Evolutionary conservation across 139 green algal species (phyloP).

Genomic region (Eudorina sp.): DNA sequence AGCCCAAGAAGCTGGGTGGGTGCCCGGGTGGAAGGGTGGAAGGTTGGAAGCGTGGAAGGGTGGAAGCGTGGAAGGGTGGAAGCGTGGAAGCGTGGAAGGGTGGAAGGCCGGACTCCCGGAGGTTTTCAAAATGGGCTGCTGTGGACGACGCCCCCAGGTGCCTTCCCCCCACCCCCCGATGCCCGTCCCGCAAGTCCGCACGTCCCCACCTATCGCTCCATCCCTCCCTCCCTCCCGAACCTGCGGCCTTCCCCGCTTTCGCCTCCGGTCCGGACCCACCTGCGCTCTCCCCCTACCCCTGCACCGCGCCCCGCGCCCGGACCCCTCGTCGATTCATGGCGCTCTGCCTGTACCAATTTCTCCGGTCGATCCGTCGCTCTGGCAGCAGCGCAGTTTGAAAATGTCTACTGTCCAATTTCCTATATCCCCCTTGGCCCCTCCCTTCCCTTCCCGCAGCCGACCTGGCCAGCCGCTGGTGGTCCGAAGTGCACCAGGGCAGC

Average conservation of each 20-base stretch:
- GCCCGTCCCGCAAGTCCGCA: not conserved
- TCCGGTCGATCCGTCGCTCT: too few relatives aligned
- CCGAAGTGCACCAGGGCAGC: conserved; percentile 54
- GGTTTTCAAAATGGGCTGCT: not conserved
- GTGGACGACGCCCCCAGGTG: not conserved
- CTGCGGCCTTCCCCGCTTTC: too few relatives aligned
- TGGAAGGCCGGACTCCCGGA: not conserved
- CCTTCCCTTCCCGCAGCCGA: conserved; percentile 38
- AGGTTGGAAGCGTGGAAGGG: too few relatives aligned
- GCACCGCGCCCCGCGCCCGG: not conserved
- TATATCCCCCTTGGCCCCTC: too few relatives aligned
- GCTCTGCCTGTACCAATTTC: too few relatives aligned
- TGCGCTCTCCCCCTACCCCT: not conserved
- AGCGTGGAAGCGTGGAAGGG: not conserved
- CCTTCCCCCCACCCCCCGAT: not conserved
- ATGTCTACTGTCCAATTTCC: too few relatives aligned
- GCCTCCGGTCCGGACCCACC: too few relatives aligned
- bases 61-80: too few relatives aligned
- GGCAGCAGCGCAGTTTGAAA: too few relatives aligned
- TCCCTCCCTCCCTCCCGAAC: not conserved
- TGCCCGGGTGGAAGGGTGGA: not conserved
- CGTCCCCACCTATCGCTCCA: not conserved
- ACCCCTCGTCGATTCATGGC: too few relatives aligned
- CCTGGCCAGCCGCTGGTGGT: conserved; percentile 59
- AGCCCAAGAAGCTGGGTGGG: conserved; percentile 77